Evolutionary conservation across 768 basidiomycete genomes (phyloP), one percentile per base, ranked within the genome.

Genomic region (Wakefieldia striispora): DNA sequence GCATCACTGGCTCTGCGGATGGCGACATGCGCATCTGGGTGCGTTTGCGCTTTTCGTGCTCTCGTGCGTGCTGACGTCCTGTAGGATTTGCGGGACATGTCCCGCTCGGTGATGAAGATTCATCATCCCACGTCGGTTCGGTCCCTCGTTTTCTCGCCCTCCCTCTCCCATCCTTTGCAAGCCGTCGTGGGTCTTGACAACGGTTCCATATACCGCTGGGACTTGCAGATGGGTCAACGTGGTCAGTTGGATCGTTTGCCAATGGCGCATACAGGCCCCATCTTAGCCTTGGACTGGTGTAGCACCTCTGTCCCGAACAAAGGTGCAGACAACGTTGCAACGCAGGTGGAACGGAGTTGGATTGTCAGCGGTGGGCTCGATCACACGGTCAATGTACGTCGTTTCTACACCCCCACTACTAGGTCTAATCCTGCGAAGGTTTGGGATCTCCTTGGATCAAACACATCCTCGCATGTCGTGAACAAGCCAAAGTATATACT

Each of bases 1-100:
- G 86, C 47, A 80, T 89, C 54, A 90, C 86, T 14, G 88, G 85
- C 17, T 88, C 88, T 27, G 84, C 86, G 9, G 89, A 91, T 60
- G 88, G 87, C 1, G 82, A 89, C 59, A 68, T 91, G 65, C 83
- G 88, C 42, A 77, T 90, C 33, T 91, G 89, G 89, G 88, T 89
- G 58, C 47, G 79, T 67, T 16, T 34, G 2, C 13, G 26, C 13
- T 6, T 34, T 16, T 6, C 19, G 7, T 17, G 19, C 29, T 0
- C 6, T 27, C 17, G 17, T 39, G 26, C 43, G 19, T 33, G 20
- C 53, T 49, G 37, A 53, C 16, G 24, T 54, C 39, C 36, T 12
- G 27, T 45, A 88, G 88, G 88, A 91, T 62, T 66, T 90, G n/a
- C 77, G 88, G 49, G 83, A 86, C 52, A 72, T 88, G 60, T 70